These are phyloP conservation scores for Skeletonema marinoi DNA, from an alignment of 108 stramenopile species.

Conservation along the genomic window DNA sequence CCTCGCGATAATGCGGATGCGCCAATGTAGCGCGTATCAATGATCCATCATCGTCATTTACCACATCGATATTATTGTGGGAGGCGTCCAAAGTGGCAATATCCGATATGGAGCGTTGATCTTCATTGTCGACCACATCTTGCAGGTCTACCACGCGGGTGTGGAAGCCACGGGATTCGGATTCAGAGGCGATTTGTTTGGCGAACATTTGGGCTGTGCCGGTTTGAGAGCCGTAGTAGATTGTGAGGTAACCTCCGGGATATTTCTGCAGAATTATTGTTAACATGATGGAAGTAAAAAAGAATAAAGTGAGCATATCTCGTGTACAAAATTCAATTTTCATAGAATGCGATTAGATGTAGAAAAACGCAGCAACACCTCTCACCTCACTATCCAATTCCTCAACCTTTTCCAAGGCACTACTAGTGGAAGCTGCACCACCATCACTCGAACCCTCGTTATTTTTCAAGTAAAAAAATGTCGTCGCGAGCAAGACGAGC, in stretches of 20 bases:
- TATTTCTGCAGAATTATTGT: conserved; percentile 43
- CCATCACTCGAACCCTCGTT: background rate
- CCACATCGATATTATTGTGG: background rate
- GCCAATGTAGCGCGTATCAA: conserved; percentile 37
- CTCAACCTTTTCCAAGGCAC: background rate
- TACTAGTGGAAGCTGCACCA: background rate
- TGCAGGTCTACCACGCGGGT: conserved; percentile 88
- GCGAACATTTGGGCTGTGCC: conserved; percentile 98
- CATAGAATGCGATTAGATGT: background rate
- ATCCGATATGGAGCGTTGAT: background rate
- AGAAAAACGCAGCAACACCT: background rate
- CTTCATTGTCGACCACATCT: conserved; percentile 67
- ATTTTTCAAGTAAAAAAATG: conserved; percentile 8
- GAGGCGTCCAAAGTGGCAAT: background rate
- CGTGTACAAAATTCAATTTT: background rate
- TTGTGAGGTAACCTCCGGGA: conserved; percentile 73
- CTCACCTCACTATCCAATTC: conserved; percentile 5
- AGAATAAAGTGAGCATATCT: background rate
- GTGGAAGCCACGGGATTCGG: conserved; percentile 79
- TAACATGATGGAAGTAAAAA: background rate
- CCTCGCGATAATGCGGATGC: conserved; percentile 35
- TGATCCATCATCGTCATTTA: conserved; percentile 10
- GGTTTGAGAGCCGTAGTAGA: conserved; percentile 97
- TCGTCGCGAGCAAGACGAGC: conserved; percentile 10
- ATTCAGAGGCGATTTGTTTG: conserved; percentile 81